phyloP scores from a whole-genome alignment of 2,329 filamentous ascomycete genomes.

The Raffaelea arxii region DNA sequence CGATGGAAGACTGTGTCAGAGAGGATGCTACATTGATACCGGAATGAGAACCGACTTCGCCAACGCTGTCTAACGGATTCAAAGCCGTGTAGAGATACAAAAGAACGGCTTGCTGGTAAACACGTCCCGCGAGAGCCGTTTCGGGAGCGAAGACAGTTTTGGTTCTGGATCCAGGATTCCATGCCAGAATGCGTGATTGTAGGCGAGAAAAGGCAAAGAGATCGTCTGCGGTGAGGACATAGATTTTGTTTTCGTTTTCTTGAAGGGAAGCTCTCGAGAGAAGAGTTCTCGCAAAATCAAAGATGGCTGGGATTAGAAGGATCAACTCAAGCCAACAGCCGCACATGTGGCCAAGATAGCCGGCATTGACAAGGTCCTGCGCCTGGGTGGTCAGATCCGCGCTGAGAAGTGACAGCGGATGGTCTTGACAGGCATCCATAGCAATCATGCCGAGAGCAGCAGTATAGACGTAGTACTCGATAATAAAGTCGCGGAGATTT shows the following conservation, averaged over 20 bases:
- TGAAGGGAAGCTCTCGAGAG: neutral
- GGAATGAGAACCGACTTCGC: neutral
- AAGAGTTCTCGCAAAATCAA: conserved; percentile 28
- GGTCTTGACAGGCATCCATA: conserved; percentile 22
- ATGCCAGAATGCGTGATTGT: conserved; percentile 22
- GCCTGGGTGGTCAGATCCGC: conserved; percentile 21
- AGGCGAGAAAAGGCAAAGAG: neutral
- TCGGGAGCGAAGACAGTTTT: conserved; percentile 25
- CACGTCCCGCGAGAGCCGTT: conserved; percentile 28
- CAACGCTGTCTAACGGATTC: neutral
- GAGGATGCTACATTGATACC: no score
- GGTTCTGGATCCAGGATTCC: conserved; percentile 21
- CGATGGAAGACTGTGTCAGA: neutral
- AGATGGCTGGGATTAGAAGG: conserved; percentile 27
- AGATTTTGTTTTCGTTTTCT: conserved; percentile 12
- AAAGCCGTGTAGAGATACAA: conserved; percentile 26
- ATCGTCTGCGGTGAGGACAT: no score
- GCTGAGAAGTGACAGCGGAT: conserved; percentile 20
- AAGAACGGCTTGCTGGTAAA: conserved; percentile 34
- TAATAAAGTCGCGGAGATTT: conserved; percentile 32
- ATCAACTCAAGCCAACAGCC: conserved; percentile 30
- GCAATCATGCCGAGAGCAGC: conserved; percentile 37
- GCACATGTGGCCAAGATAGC: conserved; percentile 26
- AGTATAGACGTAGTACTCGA: conserved; percentile 39
- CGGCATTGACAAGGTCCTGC: conserved; percentile 17